Evolutionary conservation across 306 rosid genomes (phyloP).

Genomic region (Crotalaria pallida): DNA sequence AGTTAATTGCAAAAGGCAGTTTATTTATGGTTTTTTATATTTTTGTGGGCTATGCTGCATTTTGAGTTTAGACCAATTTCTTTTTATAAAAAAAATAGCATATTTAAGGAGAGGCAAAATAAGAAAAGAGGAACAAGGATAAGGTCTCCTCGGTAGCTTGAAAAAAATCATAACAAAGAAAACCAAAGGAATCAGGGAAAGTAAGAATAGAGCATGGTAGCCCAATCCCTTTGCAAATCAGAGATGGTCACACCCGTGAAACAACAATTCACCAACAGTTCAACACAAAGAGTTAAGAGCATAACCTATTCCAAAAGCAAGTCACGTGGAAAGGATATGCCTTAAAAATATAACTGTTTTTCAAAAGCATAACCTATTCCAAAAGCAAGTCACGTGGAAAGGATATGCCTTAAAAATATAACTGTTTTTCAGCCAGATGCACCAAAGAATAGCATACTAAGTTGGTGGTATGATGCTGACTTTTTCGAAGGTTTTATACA

Average conservation of each 20-base stretch:
- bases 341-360: too few species aligned
- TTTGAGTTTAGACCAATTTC: too few species aligned
- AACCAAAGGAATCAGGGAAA: neutral
- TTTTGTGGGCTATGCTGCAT: too few species aligned
- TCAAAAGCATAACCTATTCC: neutral
- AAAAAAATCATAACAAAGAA: neutral
- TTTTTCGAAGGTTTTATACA: neutral
- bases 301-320: neutral
- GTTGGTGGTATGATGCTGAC: neutral
- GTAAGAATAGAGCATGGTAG: neutral
- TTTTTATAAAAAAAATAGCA: neutral
- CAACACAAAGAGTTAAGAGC: slow-evolving; percentile 11
- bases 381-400: neutral
- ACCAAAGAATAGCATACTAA: slow-evolving; percentile 10
- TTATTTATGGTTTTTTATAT: neutral
- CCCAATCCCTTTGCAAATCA: neutral
- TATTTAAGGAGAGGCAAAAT: neutral
- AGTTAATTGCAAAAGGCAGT: neutral
- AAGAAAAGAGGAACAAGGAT: neutral
- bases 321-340: neutral
- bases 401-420: neutral
- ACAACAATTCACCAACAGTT: neutral
- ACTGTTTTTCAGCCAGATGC: neutral
- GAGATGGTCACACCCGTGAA: neutral
- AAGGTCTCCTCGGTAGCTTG: neutral